Evolutionary conservation across 495 filamentous ascomycete species (phyloP).

Genomic region (Podospora australis): DNA sequence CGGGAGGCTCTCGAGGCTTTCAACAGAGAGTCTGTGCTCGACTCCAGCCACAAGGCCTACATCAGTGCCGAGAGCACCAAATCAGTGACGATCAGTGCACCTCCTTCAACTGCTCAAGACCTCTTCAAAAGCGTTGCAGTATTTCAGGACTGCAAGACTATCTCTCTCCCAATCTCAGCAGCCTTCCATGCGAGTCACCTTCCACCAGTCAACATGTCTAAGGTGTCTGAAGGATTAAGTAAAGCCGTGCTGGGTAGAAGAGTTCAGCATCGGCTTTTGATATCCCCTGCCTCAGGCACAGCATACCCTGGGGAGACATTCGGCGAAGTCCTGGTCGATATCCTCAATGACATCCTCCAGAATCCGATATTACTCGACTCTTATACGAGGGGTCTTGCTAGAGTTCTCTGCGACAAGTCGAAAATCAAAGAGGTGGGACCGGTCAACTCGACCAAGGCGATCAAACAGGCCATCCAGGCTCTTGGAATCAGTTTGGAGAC

Average conservation of each 20-base stretch:
- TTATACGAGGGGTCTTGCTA: background rate
- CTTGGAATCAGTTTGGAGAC: background rate
- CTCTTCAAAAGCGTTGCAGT: constrained; percentile 2
- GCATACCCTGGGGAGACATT: constrained; percentile 3
- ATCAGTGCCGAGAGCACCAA: constrained; percentile 21
- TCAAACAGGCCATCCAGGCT: background rate
- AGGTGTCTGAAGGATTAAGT: background rate
- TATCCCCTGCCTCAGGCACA: constrained; percentile 13
- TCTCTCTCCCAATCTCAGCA: constrained; percentile 49
- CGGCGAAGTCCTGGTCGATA: background rate
- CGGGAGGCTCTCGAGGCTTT: constrained; percentile 29
- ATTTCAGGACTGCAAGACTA: constrained; percentile 27
- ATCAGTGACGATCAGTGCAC: constrained; percentile 37
- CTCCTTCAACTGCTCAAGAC: constrained; percentile 14
- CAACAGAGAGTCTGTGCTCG: constrained; percentile 1
- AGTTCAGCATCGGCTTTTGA: constrained; percentile 3
- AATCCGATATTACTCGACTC: constrained; percentile 3
- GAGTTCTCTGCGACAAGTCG: background rate
- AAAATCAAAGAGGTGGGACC: constrained; percentile 5
- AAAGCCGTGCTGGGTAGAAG: background rate
- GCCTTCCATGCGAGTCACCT: constrained; percentile 42
- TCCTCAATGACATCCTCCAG: constrained; percentile 10
- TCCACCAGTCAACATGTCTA: background rate
- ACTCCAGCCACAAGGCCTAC: constrained; percentile 9
- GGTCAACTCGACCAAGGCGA: constrained; percentile 11